Base-by-base conservation (phyloP, 352 stramenopile genomes). In the Phytophthora idaei region DNA sequence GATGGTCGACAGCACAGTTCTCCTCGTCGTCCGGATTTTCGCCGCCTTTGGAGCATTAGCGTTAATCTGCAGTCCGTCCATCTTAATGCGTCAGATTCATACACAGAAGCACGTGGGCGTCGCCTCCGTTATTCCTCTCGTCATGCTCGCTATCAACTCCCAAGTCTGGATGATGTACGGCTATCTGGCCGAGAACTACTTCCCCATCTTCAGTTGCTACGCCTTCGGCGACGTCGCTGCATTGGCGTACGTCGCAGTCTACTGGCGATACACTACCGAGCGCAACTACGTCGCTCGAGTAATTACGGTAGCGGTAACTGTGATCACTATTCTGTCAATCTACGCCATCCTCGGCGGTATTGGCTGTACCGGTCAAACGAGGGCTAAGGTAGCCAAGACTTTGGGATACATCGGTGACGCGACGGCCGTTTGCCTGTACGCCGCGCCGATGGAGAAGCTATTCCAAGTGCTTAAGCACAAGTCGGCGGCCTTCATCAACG, bases 131-230 rank as follows among this genome's bases (percentile, higher is more conserved):
- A 41, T 81, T 27, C 73, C 77, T 36, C 69, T 85, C 9, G 69
- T 73, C 27, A 67, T 68, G 29, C 62, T 85, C 10, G 50, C 76
- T 3, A 51, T 59, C 48, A 78, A 73, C 48, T 77, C 65, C 28
- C 74, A 81, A 45, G 47, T 74, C 4, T 78, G 76, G 77, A 80
- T 81, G 73, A 63, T 80, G 36, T 83, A 85, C 32, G 77, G 77
- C 11, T 83, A 78, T 62, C 50, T 81, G 49, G 49, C 25, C 10
- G 50, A 73, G 53, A 81, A 81, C 57, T 75, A 72, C 41, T 81
- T 85, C 55, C 77, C 77, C 17, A 63, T 83, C 31, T 78, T 85
- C 54, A 57, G 53, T 10, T 78, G 69, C 36, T 80, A 69, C 49
- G 17, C 67, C 17, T 72, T 72, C 37, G 76, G 70, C 1, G 73